These are phyloP conservation scores for Aquanectria penicillioides DNA, from an alignment of 2,329 filamentous ascomycete genomes.

Conservation along the genomic window DNA sequence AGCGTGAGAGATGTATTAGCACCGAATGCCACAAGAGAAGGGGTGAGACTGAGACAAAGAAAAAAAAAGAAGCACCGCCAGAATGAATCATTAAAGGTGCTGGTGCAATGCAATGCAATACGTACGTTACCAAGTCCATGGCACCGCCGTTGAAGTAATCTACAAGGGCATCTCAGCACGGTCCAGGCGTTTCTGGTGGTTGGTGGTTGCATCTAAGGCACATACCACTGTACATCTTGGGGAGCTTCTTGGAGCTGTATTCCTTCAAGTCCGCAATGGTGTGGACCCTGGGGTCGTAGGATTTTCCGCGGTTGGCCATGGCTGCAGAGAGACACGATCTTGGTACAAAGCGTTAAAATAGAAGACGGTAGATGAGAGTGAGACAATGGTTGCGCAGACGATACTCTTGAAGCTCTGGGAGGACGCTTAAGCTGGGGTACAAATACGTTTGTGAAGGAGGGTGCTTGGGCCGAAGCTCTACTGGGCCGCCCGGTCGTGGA, in stretches of 20 bases:
- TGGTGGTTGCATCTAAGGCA: neutral
- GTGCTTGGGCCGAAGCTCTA: too few relatives aligned
- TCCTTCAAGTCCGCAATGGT: constrained; percentile 34
- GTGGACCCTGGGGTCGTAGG: constrained; percentile 29
- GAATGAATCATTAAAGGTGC: neutral
- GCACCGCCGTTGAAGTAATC: constrained; percentile 69
- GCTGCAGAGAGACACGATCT: neutral
- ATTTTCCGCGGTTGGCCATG: constrained; percentile 33
- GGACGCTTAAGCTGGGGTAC: neutral
- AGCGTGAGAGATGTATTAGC: neutral
- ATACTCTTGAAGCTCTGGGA: neutral
- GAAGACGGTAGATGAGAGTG: neutral
- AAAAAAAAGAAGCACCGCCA: too few relatives aligned
- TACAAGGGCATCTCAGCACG: constrained; percentile 16
- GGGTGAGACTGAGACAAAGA: too few relatives aligned
- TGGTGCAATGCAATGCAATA: too few relatives aligned
- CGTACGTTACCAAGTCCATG: constrained; percentile 53
- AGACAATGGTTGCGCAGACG: neutral
- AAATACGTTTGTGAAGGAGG: neutral
- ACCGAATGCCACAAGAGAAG: neutral
- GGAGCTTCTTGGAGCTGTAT: constrained; percentile 22
- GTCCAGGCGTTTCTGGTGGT: neutral
- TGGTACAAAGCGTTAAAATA: neutral
- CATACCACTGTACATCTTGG: constrained; percentile 34
- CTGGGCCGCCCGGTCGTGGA: neutral